Evolutionary conservation across 768 basidiomycete species (phyloP), one percentile per base, ranked within the genome.

Genomic region (Auriscalpium vulgare): DNA sequence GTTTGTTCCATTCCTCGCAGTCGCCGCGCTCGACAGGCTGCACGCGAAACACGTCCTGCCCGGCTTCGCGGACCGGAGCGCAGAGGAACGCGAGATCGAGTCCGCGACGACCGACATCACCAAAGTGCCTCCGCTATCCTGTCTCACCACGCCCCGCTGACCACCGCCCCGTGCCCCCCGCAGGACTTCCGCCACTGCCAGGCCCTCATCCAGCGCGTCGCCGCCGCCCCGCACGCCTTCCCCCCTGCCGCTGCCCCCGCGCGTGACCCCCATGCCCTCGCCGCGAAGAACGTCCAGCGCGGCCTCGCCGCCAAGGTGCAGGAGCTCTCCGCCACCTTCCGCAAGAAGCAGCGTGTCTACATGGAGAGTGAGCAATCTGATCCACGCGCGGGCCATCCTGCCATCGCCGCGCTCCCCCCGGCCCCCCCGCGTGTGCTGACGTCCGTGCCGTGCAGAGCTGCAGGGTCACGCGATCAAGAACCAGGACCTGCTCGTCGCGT

Each of bases 391-490:
- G 1, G 21, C 21, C 21, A 21, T 21, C 21, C 37, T 51, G 47
- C 37, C 38, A 16, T 16, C 53, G 17, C 47, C n/a, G 47, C 47
- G 40, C 45, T 35, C 21, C 3, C 21, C 21, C 7, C 47, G 40
- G 40, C 34, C 21, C 3, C 21, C 21, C 7, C 14, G 49, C 44
- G 38, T 48, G 50, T 53, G 55, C 60, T 59, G 51, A 56, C 35
- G 51, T 62, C 53, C 54, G 19, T 50, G 47, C 47, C 49, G 55
- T 59, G 48, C 68, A 97, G 95, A 88, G 69, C 78, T 98, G 45
- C 92, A 95, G 76, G 97, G 97, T 59, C 95, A 98, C 75, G 92
- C 95, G 68, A 93, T 92, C 69, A 97, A 95, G 73, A 95, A 95
- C 67, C 91, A 94, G 72, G 94, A 97, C 75, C 75, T 97, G 43